Evolutionary conservation across 1,284 basidiomycete species (phyloP), one percentile per base, ranked within the genome.

Genomic region (Dichomitus squalens): DNA sequence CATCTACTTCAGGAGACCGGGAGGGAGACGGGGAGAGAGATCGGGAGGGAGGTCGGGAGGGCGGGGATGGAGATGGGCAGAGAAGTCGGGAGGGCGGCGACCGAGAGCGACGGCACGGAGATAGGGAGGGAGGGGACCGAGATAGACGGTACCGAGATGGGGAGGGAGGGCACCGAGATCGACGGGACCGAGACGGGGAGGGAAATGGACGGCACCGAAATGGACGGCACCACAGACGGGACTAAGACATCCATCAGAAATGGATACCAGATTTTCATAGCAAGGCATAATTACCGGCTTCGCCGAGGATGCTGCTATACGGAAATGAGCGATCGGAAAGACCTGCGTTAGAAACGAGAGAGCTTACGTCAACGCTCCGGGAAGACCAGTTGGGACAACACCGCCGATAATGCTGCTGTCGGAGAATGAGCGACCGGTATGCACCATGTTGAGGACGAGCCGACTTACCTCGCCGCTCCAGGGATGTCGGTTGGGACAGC

Each of bases 11-110:
- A n/a, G n/a, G 52, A 53, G 1, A 48, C 31, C 20, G 53, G 48
- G 47, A 55, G 3, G 7, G 53, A 47, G 29, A 46, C 39, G 4
- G 54, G 54, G 7, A 55, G 48, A 9, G 48, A 50, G 2, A 49
- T 56, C 7, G 48, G 52, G 14, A 54, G 7, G 11, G 51, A 31
- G 29, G 50, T 51, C 1, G 57, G 57, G 16, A 58, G 44, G 9
- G 52, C 34, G 4, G 49, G 49, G 16, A 53, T 35, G 9, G 52
- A 20, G 3, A 41, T 44, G 4, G 50, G 56, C 3, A 58, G 56
- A 4, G 51, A 52, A 11, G 51, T 25, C 40, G 46, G 40, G 47
- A 55, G 11, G n/a, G n/a, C n/a, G n/a, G n/a, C n/a, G 0, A 29
- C 23, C 14, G 55, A 51, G 39, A 53, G 38, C 21, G 20, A 9